Evolutionary conservation across 306 rosid genomes (phyloP), one percentile per base, ranked within the genome.

Genomic region (Trifolium fragiferum): DNA sequence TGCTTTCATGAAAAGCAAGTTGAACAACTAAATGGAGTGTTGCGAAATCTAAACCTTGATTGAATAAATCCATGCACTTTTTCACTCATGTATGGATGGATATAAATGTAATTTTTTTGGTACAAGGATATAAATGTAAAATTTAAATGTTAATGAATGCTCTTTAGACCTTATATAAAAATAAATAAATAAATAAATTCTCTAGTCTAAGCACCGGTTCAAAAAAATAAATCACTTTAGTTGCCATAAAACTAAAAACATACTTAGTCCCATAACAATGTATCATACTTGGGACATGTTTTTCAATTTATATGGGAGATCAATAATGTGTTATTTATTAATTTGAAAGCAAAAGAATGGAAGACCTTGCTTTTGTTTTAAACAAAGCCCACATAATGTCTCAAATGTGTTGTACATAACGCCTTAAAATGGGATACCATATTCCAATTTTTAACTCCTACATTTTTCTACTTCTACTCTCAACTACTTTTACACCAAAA

Each of bases 301-400:
- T 32, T 18, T 68, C 19, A 32, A 74, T 40, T 74, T 70, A 51
- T 70, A 51, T 57, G 66, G 63, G 50, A 30, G 13, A 66, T 72
- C 68, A 82, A 74, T 86, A 75, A 84, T 74, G 21, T 44, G 32
- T 20, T 37, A 55, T 74, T 77, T 37, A 55, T 76, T 77, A 76
- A 76, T 72, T 76, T 46, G 76, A 73, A 73, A 44, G 77, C 67
- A 73, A 60, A 62, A 59, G 43, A 35, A 72, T 55, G 67, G 41
- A 43, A 49, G 73, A 14, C 65, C 1, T 81, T 74, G 61, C 83
- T 78, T 83, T 78, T 65, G 11, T 75, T 86, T 78, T 68, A 78
- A 82, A 80, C 76, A 72, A 85, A 67, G 33, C 16, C 66, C 58
- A 0, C 38, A 46, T 66, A 8, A 65, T 33, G 64, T 7, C 35